Evolutionary conservation across 1,284 basidiomycete genomes (phyloP), one percentile per base, ranked within the genome.

Genomic region (Sutorius eximius): DNA sequence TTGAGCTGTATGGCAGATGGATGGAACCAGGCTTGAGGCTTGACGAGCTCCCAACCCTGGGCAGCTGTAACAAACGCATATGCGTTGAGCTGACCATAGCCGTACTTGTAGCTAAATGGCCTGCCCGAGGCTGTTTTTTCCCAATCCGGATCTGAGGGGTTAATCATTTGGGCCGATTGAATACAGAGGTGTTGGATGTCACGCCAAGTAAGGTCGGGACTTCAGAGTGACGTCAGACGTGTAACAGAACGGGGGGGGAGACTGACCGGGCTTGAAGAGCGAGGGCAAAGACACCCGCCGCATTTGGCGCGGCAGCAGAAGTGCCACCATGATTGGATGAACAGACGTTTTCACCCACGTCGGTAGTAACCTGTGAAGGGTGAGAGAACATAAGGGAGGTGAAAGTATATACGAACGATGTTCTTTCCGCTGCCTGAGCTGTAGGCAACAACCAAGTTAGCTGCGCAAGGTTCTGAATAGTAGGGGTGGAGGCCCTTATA

Each of bases 381-480:
- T 72, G 42, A 67, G 52, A 50, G 47, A 41, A 61, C 16, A 55
- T 46, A 16, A 8, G 49, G n/a, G 51, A 49, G 49, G 40, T 44
- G 37, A 57, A 44, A 41, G 48, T 38, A 53, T 53, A 20, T 44
- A 81, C 91, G 63, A 59, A 95, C 93, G 56, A 98, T 98, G 62
- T 88, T 86, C 67, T 95, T 87, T 9, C 94, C 93, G 59, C 89
- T 88, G n/a, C 97, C 97, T 15, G 96, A 98, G 59, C 93, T 95
- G 65, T 95, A 98, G 1, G 95, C 93, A 7, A 97, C 95, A 49
- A 97, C 81, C 83, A 99, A 89, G 73, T 98, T 98, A 0, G 97
- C 96, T 3, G 95, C 89, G 71, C 97, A 99, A 50, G 94, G 78
- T 72, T 99, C 97, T 10, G 96, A 99, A 67, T 99, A 99, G 69